phyloP scores from a whole-genome alignment of 2,329 filamentous ascomycete genomes.

The Coniochaeta sp. region DNA sequence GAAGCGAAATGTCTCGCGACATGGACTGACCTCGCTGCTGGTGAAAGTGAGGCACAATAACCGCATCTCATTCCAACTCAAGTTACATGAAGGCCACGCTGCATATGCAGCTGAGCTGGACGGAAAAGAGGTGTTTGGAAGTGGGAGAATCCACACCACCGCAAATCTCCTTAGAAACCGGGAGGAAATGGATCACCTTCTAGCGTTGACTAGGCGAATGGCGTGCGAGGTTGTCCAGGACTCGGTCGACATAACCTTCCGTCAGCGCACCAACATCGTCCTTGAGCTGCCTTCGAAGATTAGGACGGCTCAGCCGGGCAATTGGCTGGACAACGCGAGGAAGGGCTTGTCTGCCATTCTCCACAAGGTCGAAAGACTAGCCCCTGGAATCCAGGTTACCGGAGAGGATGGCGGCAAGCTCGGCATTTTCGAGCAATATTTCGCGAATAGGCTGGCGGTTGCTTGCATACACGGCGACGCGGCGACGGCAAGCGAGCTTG shows the following conservation, averaged over 20 bases:
- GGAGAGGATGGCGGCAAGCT: neutral
- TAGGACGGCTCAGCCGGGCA: neutral
- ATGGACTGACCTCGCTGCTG: neutral
- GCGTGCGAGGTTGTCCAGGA: neutral
- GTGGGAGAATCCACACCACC: neutral
- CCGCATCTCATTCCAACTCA: neutral
- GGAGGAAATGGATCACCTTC: neutral
- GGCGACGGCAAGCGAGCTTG: neutral
- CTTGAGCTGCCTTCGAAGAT: neutral
- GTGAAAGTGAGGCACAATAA: neutral
- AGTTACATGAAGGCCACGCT: neutral
- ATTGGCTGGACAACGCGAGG: neutral
- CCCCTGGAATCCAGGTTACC: neutral
- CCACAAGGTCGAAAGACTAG: no score
- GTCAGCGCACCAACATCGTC: neutral
- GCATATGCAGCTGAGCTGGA: neutral
- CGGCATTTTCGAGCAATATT: neutral
- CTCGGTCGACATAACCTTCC: neutral
- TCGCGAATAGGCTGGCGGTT: neutral
- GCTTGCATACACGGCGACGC: neutral
- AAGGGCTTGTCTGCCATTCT: neutral
- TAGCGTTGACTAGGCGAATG: neutral
- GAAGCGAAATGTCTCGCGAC: neutral
- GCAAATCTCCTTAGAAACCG: neutral
- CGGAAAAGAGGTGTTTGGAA: neutral